phyloP scores from a whole-genome alignment of 2,329 filamentous ascomycete species.

The Diplodia mutila region DNA sequence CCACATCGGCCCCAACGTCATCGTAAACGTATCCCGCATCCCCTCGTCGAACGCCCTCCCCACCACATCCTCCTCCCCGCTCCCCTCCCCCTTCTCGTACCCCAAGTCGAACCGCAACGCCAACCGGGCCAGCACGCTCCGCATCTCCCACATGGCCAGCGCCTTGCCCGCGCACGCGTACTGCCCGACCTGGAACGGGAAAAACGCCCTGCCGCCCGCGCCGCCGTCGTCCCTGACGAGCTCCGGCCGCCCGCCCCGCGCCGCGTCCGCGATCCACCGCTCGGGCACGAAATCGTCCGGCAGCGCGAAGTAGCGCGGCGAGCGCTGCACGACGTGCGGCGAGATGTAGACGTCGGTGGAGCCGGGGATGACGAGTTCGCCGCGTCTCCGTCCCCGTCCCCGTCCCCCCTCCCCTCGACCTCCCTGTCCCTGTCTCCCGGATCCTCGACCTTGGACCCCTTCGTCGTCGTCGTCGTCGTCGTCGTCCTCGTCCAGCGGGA shows the following conservation, averaged over 20 bases:
- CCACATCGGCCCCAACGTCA: constrained; percentile 17
- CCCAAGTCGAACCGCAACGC: constrained; percentile 64
- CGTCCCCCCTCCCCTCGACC: too few relatives aligned
- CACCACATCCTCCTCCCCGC: constrained; percentile 39
- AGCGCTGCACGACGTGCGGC: constrained; percentile 36
- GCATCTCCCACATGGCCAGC: constrained; percentile 70
- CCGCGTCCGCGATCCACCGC: constrained; percentile 32
- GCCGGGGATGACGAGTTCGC: constrained; percentile 39
- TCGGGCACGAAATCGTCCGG: constrained; percentile 38
- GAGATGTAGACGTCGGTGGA: constrained; percentile 37
- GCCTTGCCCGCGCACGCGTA: constrained; percentile 69
- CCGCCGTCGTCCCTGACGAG: constrained; percentile 31
- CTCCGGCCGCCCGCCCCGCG: constrained; percentile 26
- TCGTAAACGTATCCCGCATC: constrained; percentile 40
- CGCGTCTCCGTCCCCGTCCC: too few relatives aligned
- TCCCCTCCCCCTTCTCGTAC: constrained; percentile 40
- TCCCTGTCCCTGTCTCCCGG: too few relatives aligned
- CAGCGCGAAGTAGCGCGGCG: constrained; percentile 27
- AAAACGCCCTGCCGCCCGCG: constrained; percentile 30
- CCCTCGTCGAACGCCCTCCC: constrained; percentile 37
- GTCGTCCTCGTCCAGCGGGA: constrained; percentile 32
- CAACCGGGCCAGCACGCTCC: constrained; percentile 63
- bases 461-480: constrained; percentile 22
- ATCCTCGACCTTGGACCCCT: too few relatives aligned
- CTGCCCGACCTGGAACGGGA: constrained; percentile 21